These are phyloP conservation scores for Skeletonema menzelii DNA, from an alignment of 108 stramenopile genomes.

Conservation along the genomic window DNA sequence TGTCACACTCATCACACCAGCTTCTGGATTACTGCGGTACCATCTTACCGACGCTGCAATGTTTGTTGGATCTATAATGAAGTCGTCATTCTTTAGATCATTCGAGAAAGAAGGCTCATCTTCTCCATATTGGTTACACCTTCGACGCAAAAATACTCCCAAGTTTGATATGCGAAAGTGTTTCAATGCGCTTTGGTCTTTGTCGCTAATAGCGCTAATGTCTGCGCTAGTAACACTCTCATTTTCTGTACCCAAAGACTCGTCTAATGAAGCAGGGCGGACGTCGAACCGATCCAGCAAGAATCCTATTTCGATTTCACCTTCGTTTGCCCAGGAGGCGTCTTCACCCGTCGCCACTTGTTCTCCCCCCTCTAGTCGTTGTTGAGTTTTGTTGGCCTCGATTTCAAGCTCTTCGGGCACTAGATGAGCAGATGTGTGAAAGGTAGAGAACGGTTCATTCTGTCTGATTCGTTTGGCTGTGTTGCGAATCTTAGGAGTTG, in stretches of 20 bases:
- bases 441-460: neutral
- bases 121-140: neutral
- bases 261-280: conserved; percentile 14
- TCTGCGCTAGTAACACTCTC: neutral
- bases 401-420: conserved; percentile 1
- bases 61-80: conserved; percentile 21
- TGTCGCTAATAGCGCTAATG: neutral
- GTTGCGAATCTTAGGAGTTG: neutral
- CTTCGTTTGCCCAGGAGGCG: conserved; percentile 20
- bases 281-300: conserved; percentile 31
- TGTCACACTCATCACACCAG: neutral
- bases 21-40: conserved; percentile 15
- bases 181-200: conserved; percentile 19
- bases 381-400: neutral
- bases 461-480: neutral
- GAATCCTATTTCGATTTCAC: conserved; percentile 34
- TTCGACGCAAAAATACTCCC: conserved; percentile 38
- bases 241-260: neutral
- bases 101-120: conserved; percentile 6
- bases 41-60: conserved; percentile 23
- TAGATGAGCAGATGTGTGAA: neutral
- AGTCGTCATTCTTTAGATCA: conserved; percentile 28
- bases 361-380: neutral
- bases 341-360: conserved; percentile 4
- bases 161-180: conserved; percentile 4